phyloP scores from a whole-genome alignment of 73 alveolate genomes.

The Paraurostyla sp. region DNA sequence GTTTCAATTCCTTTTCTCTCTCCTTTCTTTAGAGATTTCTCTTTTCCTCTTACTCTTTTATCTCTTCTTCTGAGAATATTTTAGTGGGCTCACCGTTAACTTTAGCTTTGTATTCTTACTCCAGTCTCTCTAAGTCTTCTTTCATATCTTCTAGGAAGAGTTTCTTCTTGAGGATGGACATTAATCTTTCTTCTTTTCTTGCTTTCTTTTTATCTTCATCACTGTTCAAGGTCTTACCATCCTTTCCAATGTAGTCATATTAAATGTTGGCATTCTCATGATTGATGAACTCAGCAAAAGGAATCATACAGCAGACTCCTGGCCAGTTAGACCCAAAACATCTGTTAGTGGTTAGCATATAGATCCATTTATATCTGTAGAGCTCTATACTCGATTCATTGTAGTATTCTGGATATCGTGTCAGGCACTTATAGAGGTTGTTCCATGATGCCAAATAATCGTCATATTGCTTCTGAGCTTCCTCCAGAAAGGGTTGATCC shows the following conservation, averaged over 20 bases:
- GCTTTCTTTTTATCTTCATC: conserved; percentile 2
- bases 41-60: neutral
- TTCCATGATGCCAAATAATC: conserved; percentile 26
- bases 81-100: neutral
- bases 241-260: conserved; percentile 44
- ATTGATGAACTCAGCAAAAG: conserved; percentile 66
- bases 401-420: conserved; percentile 55
- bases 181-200: neutral
- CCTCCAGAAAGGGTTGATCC: conserved; percentile 53
- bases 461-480: neutral
- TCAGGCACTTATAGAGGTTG: conserved; percentile 20
- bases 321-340: conserved; percentile 70
- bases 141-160: conserved; percentile 47
- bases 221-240: neutral
- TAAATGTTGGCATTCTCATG: conserved; percentile 66
- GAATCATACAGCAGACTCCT: conserved; percentile 47
- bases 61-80: neutral
- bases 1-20: neutral
- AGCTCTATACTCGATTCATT: neutral
- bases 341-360: conserved; percentile 56
- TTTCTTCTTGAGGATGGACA: neutral
- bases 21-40: no score
- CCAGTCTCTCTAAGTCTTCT: conserved; percentile 11
- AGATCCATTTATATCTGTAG: conserved; percentile 43
- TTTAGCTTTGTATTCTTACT: neutral